Evolutionary conservation across 768 basidiomycete species (phyloP), one percentile per base, ranked within the genome.

Genomic region (Lyophyllum semitale): DNA sequence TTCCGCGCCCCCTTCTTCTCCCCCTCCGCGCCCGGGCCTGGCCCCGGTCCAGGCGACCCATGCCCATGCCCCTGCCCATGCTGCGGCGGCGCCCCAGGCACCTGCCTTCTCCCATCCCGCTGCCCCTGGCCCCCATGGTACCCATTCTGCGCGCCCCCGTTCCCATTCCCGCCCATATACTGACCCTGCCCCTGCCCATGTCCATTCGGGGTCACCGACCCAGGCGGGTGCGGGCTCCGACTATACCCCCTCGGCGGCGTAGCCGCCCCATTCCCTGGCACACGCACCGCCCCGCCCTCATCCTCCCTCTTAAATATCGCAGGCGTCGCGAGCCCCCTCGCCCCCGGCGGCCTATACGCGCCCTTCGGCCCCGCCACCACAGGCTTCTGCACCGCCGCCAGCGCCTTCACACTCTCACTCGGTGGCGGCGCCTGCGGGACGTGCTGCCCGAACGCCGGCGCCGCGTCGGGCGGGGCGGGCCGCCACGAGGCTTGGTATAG

Each of bases 321-420:
- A 0, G 95, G 93, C 1, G 95, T 95, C 42, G 89, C 84, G 0
- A 91, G 80, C 0, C 96, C 96, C 5, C 96, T 82, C 1, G 95
- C 94, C 11, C 95, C 95, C 11, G 95, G 96, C 0, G 96, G 96
- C 0, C 95, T 81, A 70, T 98, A 98, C 0, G 95, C 92, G 17
- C 93, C 95, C 0, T 88, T 85, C 1, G 91, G 82, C 62, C 88
- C 93, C 12, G 82, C 58, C 4, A 81, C 71, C 0, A 75, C 71
- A 0, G 87, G 75, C 64, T 87, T 91, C 29, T 80, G 77, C 29
- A 74, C 68, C 2, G 79, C 77, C 1, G 74, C 78, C 18, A 77
- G 72, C 25, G 71, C 69, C 55, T 71, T 70, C 6, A 90, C 88
- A 53, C 82, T 85, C 44, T 78, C 70, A 43, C 78, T 79, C 0